Conservation (phyloP, 306 rosid genomes). For the Mucuna pruriens region DNA sequence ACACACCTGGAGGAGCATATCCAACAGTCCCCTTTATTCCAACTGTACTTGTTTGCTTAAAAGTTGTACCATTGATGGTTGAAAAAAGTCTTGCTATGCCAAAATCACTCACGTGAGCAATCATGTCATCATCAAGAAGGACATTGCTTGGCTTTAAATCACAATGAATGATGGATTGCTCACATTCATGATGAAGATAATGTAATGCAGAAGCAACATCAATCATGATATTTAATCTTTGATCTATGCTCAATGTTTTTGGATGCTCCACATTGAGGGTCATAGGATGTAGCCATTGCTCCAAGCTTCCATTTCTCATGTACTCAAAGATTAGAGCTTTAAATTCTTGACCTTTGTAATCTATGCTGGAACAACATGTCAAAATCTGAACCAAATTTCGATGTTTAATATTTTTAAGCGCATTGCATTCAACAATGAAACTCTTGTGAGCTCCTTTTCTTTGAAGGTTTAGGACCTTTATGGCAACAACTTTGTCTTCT, state of each 20-base stretch:
- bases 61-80: neutral
- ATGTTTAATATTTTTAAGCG: constrained; percentile 30
- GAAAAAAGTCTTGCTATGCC: constrained; percentile 39
- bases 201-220: constrained; percentile 36
- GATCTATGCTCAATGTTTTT: neutral
- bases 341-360: constrained; percentile 42
- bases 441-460: constrained; percentile 39
- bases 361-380: constrained; percentile 41
- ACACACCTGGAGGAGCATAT: constrained; percentile 35
- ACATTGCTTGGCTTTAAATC: constrained; percentile 45
- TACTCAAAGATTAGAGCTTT: constrained; percentile 42
- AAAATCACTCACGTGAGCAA: constrained; percentile 44
- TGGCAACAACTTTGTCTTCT: constrained; percentile 30
- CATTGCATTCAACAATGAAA: constrained; percentile 37
- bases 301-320: constrained; percentile 46
- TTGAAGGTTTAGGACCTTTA: constrained; percentile 46
- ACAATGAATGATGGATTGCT: constrained; percentile 28
- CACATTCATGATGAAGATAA: constrained; percentile 38
- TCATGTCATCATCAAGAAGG: constrained; percentile 35
- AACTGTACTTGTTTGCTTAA: neutral
- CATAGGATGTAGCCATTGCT: constrained; percentile 33
- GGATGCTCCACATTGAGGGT: neutral
- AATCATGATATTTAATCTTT: constrained; percentile 36
- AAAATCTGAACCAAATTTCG: constrained; percentile 36
- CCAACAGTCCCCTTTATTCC: constrained; percentile 39